A percentile compares a stretch with the other conserved stretches of the same genome.
These are phyloP conservation scores for Globisporangium lucens DNA, from an alignment of 352 stramenopile species.

Conservation along the genomic window DNA sequence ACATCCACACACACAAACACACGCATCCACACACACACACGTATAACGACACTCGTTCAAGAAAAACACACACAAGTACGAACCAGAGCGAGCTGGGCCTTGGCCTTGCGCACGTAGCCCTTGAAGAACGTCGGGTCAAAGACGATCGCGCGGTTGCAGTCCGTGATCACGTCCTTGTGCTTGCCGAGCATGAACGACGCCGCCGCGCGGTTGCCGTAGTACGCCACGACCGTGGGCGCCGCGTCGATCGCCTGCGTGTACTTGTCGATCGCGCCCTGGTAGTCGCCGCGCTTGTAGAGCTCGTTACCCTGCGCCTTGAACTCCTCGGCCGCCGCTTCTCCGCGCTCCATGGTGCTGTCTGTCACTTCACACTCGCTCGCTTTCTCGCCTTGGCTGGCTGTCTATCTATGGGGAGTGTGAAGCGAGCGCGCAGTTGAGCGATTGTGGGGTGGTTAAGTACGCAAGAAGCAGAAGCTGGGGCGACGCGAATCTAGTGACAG, in stretches of 20 bases:
- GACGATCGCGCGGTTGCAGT: constrained; percentile 89
- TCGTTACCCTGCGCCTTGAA: constrained; percentile 89
- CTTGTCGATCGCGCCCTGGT: constrained; percentile 84
- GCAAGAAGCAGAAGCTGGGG: neutral
- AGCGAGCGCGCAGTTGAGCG: constrained; percentile 2
- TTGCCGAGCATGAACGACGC: constrained; percentile 89
- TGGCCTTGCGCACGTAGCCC: constrained; percentile 89
- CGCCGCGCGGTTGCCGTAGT: constrained; percentile 90
- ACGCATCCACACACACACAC: neutral
- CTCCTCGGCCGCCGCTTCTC: constrained; percentile 61
- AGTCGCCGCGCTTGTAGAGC: constrained; percentile 91
- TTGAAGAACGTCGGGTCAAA: constrained; percentile 90
- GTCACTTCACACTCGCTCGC: constrained; percentile 6
- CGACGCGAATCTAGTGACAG: neutral
- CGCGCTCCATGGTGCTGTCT: constrained; percentile 9
- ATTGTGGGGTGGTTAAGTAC: neutral
- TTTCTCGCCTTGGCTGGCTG: constrained; percentile 7
- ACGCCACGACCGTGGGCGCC: constrained; percentile 78
- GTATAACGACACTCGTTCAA: neutral
- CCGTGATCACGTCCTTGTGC: constrained; percentile 87
- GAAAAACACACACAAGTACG: neutral
- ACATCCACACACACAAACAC: neutral
- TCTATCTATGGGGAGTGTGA: constrained; percentile 11
- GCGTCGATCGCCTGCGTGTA: constrained; percentile 91
- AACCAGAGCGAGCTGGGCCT: constrained; percentile 80